Percentiles rank a stretch among this genome's conserved stretches.
Evolutionary conservation across 2,329 filamentous ascomycete genomes (phyloP).

Genomic region (Lachnellula cervina): DNA sequence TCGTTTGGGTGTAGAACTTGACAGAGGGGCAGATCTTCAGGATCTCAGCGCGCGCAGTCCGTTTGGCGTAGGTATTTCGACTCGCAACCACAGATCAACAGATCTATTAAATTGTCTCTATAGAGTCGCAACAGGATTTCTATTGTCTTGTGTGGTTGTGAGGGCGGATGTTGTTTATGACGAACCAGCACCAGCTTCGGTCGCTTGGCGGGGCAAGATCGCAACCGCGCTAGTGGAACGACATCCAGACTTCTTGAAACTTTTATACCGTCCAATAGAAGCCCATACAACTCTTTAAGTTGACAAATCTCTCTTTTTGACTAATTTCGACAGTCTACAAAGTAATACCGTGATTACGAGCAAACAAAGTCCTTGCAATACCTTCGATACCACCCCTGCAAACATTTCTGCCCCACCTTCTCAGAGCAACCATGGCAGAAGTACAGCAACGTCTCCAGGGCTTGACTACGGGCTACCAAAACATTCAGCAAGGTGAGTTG

Average conservation of each 20-base stretch:
- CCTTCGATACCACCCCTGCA: background rate
- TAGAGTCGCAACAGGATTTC: background rate
- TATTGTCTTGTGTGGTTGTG: conserved; percentile 6
- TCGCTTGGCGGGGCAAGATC: conserved; percentile 20
- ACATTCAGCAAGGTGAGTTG: conserved; percentile 69
- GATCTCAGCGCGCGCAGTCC: background rate
- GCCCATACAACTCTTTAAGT: background rate
- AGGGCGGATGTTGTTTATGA: conserved; percentile 9
- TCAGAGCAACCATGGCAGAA: conserved; percentile 55
- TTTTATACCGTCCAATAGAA: conserved; percentile 1
- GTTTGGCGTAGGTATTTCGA: background rate
- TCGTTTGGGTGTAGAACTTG: background rate
- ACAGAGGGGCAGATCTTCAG: background rate
- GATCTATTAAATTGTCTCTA: background rate
- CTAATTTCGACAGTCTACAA: background rate
- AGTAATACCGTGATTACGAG: background rate
- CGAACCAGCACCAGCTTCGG: conserved; percentile 9
- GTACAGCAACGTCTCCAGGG: conserved; percentile 72
- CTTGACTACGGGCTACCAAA: conserved; percentile 82
- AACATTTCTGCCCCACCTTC: conserved; percentile 1
- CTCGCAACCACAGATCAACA: background rate
- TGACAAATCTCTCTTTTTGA: background rate
- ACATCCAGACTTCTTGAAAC: conserved; percentile 14
- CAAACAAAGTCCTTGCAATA: background rate
- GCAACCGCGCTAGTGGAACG: conserved; percentile 20